These are phyloP conservation scores for Apocynum venetum DNA, from an alignment of 257 asterid species.

Conservation along the genomic window DNA sequence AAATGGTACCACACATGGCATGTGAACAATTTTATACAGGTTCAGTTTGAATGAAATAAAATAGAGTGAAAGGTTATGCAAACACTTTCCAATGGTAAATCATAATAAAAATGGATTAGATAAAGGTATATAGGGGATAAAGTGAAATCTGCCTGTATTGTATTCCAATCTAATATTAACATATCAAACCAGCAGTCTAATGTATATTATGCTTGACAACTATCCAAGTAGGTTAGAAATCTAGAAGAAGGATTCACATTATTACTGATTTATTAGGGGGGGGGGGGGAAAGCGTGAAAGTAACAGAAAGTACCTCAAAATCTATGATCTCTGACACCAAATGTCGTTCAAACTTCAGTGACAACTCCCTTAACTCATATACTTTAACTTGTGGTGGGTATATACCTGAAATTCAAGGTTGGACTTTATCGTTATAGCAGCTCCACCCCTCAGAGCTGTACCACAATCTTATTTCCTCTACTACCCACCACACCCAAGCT, in stretches of 20 bases:
- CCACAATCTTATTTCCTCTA: not conserved
- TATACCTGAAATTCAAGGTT: constrained; percentile 48
- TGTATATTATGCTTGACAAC: not conserved
- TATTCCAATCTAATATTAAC: not conserved
- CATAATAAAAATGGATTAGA: not conserved
- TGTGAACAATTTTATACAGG: not conserved
- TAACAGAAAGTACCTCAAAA: constrained; percentile 52
- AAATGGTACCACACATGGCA: not conserved
- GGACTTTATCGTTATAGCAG: not conserved
- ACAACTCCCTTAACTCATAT: constrained; percentile 71
- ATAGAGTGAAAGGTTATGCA: not conserved
- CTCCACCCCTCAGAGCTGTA: not conserved
- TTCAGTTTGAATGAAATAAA: not conserved
- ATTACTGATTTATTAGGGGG: not conserved
- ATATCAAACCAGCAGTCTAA: not conserved
- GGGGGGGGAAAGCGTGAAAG: not conserved
- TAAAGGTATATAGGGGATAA: not conserved
- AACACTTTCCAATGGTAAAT: not conserved
- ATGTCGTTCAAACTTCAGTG: constrained; percentile 92
- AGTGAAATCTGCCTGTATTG: not conserved
- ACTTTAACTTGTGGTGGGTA: constrained; percentile 98
- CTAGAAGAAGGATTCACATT: not conserved
- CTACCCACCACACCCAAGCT: not conserved
- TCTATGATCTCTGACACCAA: constrained; percentile 78
- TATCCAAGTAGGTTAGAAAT: not conserved